Conservation (phyloP, 768 basidiomycete genomes). For the Boletus coccyginus region DNA sequence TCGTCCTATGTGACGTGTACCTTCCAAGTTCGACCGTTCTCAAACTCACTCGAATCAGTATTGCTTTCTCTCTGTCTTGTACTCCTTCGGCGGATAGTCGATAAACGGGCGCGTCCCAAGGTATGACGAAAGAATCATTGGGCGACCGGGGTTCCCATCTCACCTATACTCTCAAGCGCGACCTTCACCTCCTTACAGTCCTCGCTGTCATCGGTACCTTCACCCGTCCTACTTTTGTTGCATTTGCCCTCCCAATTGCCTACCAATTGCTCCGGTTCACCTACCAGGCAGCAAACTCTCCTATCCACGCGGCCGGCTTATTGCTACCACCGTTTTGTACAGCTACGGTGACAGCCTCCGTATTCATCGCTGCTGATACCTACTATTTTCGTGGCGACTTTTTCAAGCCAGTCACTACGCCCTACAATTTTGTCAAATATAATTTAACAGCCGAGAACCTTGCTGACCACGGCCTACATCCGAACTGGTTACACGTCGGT, state of each 20-base stretch:
- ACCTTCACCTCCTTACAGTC: slow-evolving; percentile 26
- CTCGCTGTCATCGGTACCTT: slow-evolving; percentile 32
- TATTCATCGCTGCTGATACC: slow-evolving; percentile 30
- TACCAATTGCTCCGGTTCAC: slow-evolving; percentile 23
- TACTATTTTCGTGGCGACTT: slow-evolving; percentile 31
- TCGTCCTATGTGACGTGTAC: slow-evolving; percentile 38
- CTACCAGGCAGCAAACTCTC: slow-evolving; percentile 10
- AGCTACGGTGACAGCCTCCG: slow-evolving; percentile 9
- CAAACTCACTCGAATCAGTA: slow-evolving; percentile 36
- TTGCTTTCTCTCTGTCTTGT: slow-evolving; percentile 31
- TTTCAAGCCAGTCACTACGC: slow-evolving; percentile 28
- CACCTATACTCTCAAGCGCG: slow-evolving; percentile 1
- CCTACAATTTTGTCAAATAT: slow-evolving; percentile 38
- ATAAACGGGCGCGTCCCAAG: background rate
- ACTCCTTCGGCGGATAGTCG: slow-evolving; percentile 19
- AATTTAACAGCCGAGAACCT: slow-evolving; percentile 37
- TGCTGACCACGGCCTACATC: slow-evolving; percentile 39
- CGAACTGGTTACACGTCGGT: slow-evolving; percentile 37
- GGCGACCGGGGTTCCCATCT: background rate
- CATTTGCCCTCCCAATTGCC: slow-evolving; percentile 32
- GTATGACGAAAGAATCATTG: background rate
- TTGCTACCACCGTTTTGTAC: slow-evolving; percentile 24
- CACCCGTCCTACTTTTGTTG: slow-evolving; percentile 36
- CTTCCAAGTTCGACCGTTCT: slow-evolving; percentile 40
- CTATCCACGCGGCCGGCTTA: background rate